Conservation (phyloP, 2,329 filamentous ascomycete genomes). For the Alternaria novae-zelandiae region DNA sequence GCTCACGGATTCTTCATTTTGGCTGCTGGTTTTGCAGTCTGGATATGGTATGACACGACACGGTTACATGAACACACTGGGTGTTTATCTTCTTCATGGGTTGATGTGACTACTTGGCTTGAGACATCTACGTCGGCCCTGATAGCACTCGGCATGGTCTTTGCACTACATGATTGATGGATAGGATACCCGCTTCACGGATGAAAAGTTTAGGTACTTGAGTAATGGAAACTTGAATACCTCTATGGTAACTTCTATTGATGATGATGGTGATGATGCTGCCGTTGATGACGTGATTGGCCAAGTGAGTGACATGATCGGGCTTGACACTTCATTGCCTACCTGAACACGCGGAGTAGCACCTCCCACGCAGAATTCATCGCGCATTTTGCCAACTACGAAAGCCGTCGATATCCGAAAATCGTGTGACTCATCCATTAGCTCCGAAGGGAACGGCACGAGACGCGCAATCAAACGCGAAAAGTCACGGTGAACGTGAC, state of each 20-base stretch:
- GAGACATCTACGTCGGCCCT: not conserved
- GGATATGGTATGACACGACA: not conserved
- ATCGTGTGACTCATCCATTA: not conserved
- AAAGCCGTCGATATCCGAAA: not conserved
- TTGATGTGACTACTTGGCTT: not conserved
- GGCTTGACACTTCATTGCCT: too few relatives aligned
- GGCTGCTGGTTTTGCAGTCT: not conserved
- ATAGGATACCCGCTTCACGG: not conserved
- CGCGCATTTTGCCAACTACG: accelerated
- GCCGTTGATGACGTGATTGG: not conserved
- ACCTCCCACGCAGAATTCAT: accelerated
- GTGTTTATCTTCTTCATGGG: not conserved
- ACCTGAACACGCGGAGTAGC: too few relatives aligned
- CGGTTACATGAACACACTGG: not conserved
- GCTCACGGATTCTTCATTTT: not conserved
- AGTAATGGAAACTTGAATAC: not conserved
- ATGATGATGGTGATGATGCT: not conserved
- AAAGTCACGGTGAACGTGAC: not conserved
- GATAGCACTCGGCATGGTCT: not conserved
- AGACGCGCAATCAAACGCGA: not conserved
- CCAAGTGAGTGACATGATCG: not conserved
- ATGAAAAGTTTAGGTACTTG: not conserved
- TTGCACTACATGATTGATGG: not conserved
- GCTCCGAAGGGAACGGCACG: not conserved
- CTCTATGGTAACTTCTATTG: not conserved